phyloP scores from a whole-genome alignment of 202 grass and related monocot species.

The Zoysia matrella region DNA sequence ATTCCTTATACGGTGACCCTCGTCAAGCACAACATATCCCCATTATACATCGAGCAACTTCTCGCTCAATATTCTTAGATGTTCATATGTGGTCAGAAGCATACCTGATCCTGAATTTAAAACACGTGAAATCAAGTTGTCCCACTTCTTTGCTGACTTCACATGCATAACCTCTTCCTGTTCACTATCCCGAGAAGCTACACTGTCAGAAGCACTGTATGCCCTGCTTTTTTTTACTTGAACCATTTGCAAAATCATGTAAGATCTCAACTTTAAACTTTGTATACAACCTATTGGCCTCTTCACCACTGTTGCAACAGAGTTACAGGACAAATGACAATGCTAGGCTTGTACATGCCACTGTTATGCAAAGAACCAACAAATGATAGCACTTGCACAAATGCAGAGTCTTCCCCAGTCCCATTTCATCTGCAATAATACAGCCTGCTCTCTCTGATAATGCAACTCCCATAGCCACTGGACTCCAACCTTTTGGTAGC shows the following conservation, averaged over 20 bases:
- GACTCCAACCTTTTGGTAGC: conserved; percentile 94
- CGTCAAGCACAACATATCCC: conserved; percentile 91
- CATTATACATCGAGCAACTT: conserved; percentile 85
- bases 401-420: conserved; percentile 72
- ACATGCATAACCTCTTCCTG: conserved; percentile 42
- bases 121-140: conserved; percentile 76
- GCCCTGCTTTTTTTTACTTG: conserved; percentile 44
- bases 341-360: conserved; percentile 80
- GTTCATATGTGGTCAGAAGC: conserved; percentile 93
- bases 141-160: conserved; percentile 79
- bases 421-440: conserved; percentile 99
- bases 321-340: conserved; percentile 84
- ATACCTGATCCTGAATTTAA: conserved; percentile 82
- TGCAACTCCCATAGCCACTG: conserved; percentile 97
- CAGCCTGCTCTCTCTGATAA: conserved; percentile 80
- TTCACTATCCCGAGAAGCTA: conserved; percentile 60
- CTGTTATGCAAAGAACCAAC: conserved; percentile 88
- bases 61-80: conserved; percentile 72
- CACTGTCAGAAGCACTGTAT: conserved; percentile 75
- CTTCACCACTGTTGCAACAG: conserved; percentile 87
- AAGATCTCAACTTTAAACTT: conserved; percentile 84
- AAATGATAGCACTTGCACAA: conserved; percentile 79
- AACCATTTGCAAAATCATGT: conserved; percentile 77
- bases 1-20: conserved; percentile 93
- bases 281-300: conserved; percentile 84